Evolutionary conservation across 2,329 filamentous ascomycete genomes (phyloP).

Genomic region (Fusarium beomiforme): DNA sequence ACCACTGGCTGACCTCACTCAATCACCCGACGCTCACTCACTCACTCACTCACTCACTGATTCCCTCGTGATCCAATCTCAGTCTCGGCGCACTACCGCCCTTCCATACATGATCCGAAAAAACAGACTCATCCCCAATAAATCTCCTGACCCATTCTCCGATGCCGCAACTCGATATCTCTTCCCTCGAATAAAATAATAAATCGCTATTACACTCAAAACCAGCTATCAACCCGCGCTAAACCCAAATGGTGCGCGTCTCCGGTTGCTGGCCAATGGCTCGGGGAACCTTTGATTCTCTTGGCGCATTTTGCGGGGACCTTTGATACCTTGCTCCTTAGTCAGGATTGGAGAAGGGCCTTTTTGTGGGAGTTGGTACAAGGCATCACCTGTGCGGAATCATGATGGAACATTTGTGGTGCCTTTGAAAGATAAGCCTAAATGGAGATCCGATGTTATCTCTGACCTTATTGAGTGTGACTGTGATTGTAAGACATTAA

Average conservation of each 20-base stretch:
- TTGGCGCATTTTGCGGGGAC: conserved; percentile 26
- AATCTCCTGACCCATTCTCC: background rate
- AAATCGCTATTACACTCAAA: background rate
- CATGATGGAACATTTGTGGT: background rate
- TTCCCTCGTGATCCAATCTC: no score
- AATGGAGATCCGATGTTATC: background rate
- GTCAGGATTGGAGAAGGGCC: conserved; percentile 28
- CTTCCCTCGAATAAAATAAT: background rate
- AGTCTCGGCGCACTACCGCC: no score
- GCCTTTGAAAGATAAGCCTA: background rate
- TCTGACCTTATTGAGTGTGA: background rate
- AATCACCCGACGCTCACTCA: background rate
- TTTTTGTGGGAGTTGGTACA: conserved; percentile 8
- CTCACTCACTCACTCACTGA: background rate
- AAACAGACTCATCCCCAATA: background rate
- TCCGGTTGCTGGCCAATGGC: conserved; percentile 1
- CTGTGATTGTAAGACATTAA: background rate
- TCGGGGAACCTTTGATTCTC: conserved; percentile 34
- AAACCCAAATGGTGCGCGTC: background rate
- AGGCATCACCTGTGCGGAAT: background rate
- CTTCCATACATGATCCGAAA: background rate
- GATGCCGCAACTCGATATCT: background rate
- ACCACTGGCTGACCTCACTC: background rate
- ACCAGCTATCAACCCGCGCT: background rate
- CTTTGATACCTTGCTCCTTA: no score